Percentiles rank a stretch among this genome's conserved stretches.
phyloP scores from a whole-genome alignment of 2,329 filamentous ascomycete genomes.

The Ophidiomyces ophidiicola region DNA sequence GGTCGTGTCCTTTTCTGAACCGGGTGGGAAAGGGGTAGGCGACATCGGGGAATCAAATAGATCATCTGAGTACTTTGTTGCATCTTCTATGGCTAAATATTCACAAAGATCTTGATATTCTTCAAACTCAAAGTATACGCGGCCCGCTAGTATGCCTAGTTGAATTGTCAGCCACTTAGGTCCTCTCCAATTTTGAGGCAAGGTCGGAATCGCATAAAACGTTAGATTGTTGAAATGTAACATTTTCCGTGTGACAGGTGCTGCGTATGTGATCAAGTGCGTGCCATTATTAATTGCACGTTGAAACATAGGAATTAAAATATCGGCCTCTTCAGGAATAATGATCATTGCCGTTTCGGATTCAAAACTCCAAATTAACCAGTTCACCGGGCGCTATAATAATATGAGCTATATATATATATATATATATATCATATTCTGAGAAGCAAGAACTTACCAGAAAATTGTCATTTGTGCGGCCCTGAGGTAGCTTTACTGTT shows the following conservation, averaged over 20 bases:
- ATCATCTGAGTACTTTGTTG: conserved; percentile 2
- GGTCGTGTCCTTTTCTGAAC: neutral
- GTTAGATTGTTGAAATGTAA: conserved; percentile 43
- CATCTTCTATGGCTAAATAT: conserved; percentile 9
- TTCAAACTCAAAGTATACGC: conserved; percentile 40
- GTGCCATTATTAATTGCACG: conserved; percentile 16
- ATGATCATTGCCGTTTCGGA: conserved; percentile 44
- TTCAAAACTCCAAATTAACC: conserved; percentile 46
- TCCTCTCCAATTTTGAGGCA: conserved; percentile 31
- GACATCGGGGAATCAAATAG: neutral
- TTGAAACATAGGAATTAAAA: conserved; percentile 38
- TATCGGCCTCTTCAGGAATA: conserved; percentile 52
- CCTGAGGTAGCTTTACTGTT: conserved; percentile 9
- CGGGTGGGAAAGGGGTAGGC: neutral
- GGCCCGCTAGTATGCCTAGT: conserved; percentile 48
- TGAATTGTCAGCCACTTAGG: conserved; percentile 47
- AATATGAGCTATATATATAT: conserved; percentile 1
- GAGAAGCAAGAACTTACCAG: conserved; percentile 7
- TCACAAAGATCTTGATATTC: conserved; percentile 18
- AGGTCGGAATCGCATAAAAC: conserved; percentile 42
- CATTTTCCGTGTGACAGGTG: conserved; percentile 51
- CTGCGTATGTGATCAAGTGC: conserved; percentile 46
- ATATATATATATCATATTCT: neutral
- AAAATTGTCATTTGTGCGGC: conserved; percentile 11
- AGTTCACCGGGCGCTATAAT: conserved; percentile 43